Percentiles rank a stretch among this genome's conserved stretches.
phyloP scores from a whole-genome alignment of 2,329 filamentous ascomycete genomes.

The Cytospora schulzeri region DNA sequence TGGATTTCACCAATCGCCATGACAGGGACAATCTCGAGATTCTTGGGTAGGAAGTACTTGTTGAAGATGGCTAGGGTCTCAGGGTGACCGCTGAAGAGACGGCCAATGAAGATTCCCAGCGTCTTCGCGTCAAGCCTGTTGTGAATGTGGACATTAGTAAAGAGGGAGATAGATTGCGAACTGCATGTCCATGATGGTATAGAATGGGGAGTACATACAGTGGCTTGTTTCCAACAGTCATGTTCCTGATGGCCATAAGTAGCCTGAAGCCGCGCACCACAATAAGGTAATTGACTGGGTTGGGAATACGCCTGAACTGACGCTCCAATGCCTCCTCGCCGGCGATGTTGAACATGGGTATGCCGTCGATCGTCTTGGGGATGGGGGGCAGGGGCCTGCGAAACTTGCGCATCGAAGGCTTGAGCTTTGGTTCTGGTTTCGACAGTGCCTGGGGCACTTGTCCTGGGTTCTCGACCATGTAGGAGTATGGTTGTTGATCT shows the following conservation, averaged over 20 bases:
- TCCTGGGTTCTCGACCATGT: constrained; percentile 15
- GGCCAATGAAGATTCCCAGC: constrained; percentile 7
- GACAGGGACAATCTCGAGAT: not conserved
- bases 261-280: not conserved
- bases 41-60: constrained; percentile 4
- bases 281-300: constrained; percentile 3
- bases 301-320: not conserved
- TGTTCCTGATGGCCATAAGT: constrained; percentile 6
- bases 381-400: not conserved
- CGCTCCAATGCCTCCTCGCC: constrained; percentile 12
- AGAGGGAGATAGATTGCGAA: not conserved
- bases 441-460: not conserved
- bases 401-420: not conserved
- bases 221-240: not conserved
- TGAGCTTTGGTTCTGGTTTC: not conserved
- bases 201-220: not conserved
- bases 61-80: constrained; percentile 2
- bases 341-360: not conserved
- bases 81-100: constrained; percentile 6
- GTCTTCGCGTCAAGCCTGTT: not conserved
- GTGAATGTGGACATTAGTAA: not conserved
- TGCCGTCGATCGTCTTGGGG: too few species aligned
- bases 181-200: not conserved
- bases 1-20: not conserved
- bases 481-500: constrained; percentile 7